phyloP scores from a whole-genome alignment of 2,329 filamentous ascomycete species.

The Clonostachys solani region DNA sequence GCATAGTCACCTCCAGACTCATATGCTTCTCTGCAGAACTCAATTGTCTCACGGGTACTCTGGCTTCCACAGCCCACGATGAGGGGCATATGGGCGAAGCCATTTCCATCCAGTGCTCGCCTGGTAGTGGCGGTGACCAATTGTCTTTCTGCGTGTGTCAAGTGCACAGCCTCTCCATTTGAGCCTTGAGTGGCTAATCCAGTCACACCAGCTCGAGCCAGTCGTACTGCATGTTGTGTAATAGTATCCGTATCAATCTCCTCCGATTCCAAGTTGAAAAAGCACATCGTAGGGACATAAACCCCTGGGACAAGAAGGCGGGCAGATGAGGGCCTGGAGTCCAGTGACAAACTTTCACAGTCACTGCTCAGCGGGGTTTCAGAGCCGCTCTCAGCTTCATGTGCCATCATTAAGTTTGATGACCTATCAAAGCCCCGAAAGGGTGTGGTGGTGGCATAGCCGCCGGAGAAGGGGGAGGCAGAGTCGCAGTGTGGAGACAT shows the following conservation, averaged over 20 bases:
- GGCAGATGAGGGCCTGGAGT: conserved; percentile 1
- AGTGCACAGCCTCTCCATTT: conserved; percentile 80
- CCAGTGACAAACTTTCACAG: background rate
- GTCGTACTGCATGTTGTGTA: conserved; percentile 24
- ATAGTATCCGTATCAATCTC: conserved; percentile 20
- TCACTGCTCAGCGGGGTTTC: no score
- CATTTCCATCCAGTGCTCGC: conserved; percentile 54
- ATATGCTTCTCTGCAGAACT: conserved; percentile 66
- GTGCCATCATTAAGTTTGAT: no score
- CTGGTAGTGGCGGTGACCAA: conserved; percentile 54
- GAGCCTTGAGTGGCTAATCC: conserved; percentile 78
- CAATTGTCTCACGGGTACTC: conserved; percentile 70
- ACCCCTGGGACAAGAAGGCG: conserved; percentile 33
- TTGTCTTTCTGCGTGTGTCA: conserved; percentile 67
- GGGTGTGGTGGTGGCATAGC: no score
- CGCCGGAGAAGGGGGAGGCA: no score
- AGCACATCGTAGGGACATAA: conserved; percentile 29
- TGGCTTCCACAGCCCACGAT: conserved; percentile 75
- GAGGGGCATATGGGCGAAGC: conserved; percentile 60
- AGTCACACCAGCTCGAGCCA: conserved; percentile 65
- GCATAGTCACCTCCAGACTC: conserved; percentile 71
- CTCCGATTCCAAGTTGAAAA: conserved; percentile 27
- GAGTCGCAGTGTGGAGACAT: no score
- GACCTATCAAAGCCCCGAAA: no score
- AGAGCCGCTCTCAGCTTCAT: no score